Percentiles rank a stretch among this genome's conserved stretches.
Conservation (phyloP, 768 basidiomycete species). For the Leccinum boreale region DNA sequence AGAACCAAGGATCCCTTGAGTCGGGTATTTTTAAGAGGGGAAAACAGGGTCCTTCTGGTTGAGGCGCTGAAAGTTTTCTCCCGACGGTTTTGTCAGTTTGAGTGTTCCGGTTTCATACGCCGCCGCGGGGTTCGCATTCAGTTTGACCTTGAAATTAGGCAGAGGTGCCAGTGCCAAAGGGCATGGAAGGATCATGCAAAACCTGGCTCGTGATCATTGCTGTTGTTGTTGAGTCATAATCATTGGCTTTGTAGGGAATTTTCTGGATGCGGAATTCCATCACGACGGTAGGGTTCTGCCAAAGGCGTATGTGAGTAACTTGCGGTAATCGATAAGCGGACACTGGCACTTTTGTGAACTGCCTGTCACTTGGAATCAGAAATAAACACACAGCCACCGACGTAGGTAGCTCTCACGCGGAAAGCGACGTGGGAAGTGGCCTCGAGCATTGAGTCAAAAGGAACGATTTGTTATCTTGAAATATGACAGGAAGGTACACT, state of each 20-base stretch:
- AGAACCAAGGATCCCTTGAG: conserved; percentile 18
- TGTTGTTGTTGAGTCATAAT: conserved; percentile 54
- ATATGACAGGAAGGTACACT: neutral
- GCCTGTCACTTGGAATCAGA: neutral
- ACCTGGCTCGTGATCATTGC: conserved; percentile 40
- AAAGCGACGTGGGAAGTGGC: neutral
- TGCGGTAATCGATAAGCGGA: too few species aligned
- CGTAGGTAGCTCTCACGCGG: neutral
- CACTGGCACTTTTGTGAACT: too few species aligned
- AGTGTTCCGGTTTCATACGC: conserved; percentile 46
- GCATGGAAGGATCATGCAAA: conserved; percentile 43
- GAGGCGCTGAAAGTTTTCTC: conserved; percentile 44
- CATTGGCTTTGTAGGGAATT: conserved; percentile 37
- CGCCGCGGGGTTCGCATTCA: conserved; percentile 47
- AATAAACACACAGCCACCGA: neutral
- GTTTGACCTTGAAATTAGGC: conserved; percentile 59
- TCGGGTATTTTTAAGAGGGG: neutral
- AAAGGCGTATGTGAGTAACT: too few species aligned
- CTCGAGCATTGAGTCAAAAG: neutral
- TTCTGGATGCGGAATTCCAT: conserved; percentile 39
- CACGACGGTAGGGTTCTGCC: neutral
- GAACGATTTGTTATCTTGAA: neutral
- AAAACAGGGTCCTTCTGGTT: conserved; percentile 29
- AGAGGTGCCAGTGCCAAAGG: conserved; percentile 23
- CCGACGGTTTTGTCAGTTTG: conserved; percentile 30